Evolutionary conservation across 441 rosid species (phyloP), one percentile per base, ranked within the genome.

Genomic region (Capsella rubella): DNA sequence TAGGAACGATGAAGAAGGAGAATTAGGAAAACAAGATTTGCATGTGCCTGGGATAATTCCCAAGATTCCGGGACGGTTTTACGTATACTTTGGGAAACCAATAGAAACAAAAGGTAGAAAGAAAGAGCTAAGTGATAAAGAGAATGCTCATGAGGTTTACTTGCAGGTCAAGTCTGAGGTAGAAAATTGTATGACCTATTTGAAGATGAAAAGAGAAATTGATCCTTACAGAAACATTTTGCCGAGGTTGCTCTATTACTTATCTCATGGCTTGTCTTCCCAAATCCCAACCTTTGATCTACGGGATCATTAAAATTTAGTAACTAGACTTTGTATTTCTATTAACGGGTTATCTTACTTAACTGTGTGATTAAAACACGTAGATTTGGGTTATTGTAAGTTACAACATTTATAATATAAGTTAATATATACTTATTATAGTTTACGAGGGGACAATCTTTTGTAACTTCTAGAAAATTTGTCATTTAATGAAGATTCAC

Each of bases 141-240:
- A 84, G 63, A 86, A 71, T 67, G 82, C 91, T 31, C 90, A 86
- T 0, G 88, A 90, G 69, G 61, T 92, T 68, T 94, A 92, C 82
- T 25, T 89, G 49, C 75, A 90, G 63, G 87, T 90, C 4, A 87
- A 94, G 87, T 82, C 83, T 3, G 94, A 94, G 77, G 99, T 94
- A 10, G 91, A 88, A 81, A 78, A 86, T 8, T 34, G 37, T 78
- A 63, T 92, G 1, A 79, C 81, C 25, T 88, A 78, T 77, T 66
- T 94, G 62, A 87, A 82, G 80, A 84, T 70, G 8, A 34, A 34
- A 47, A 91, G 80, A 79, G 81, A 96, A 80, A 88, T 14, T 42
- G 95, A 92, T 77, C 94, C 95, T 18, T 90, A 34, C 67, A 81
- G 91, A 91, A 72, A 86, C 78, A 15, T 91, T 31, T 8, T 88